Evolutionary conservation across 2,329 filamentous ascomycete species (phyloP), one percentile per base, ranked within the genome.

Genomic region (Fusarium foetens): DNA sequence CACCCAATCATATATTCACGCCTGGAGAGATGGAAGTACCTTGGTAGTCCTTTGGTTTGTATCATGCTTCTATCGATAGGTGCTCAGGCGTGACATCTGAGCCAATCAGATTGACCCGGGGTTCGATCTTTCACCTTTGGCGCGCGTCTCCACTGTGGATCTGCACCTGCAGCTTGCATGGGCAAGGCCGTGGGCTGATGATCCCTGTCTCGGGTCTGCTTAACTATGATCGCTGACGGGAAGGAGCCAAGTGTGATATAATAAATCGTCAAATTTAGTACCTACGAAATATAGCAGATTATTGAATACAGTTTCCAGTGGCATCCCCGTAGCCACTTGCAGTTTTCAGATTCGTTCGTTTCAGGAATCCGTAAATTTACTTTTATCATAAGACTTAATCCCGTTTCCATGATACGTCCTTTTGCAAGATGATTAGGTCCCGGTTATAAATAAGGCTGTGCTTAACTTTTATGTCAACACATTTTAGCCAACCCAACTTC

Each of bases 141-240:
- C 70, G 70, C 70, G 66, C 66, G 66, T 58, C 70, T 71, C 70
- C 70, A 63, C 66, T 58, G 62, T 72, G 70, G 70, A 58, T 63
- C 66, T 70, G 58, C 66, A 73, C 60, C 59, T 72, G 70, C 67
- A 65, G 60, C 61, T 70, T 66, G 70, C 70, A 71, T 72, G 57
- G 49, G 33, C 49, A 29, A 39, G n/a, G 33, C 33, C 49, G 33
- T 53, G 49, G 70, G 70, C 70, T 73, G 70, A 71, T 63, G 35
- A 70, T 72, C 70, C 70, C 57, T 72, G 70, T 41, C 43, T 42
- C 43, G 19, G 48, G 53, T n/a, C 39, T 48, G 31, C 31, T 57
- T 29, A 35, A 27, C 51, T 70, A 42, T 67, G 49, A 72, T 71
- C 70, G 70, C 58, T 71, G 62, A 61, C 51, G 49, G 70, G 66